These are phyloP conservation scores for Chrysanthemum seticuspe DNA, from an alignment of 129 eudicot genomes.

Conservation along the genomic window DNA sequence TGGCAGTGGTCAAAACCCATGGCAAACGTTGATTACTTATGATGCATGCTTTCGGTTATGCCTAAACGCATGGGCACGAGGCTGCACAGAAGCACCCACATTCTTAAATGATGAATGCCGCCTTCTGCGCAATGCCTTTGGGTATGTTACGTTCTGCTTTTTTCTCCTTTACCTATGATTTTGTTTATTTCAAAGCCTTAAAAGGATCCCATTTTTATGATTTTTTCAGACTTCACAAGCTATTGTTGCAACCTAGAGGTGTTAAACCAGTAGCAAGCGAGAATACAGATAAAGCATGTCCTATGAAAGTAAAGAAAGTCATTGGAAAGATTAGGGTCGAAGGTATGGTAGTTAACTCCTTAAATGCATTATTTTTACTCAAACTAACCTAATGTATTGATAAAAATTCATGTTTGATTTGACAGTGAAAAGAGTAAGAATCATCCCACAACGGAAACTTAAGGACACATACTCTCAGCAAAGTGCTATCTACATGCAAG, in stretches of 20 bases:
- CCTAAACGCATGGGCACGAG: conserved; percentile 84
- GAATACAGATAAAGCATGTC: conserved; percentile 52
- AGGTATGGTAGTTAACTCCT: conserved; percentile 43
- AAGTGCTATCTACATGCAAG: conserved; percentile 77
- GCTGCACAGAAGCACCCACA: conserved; percentile 85
- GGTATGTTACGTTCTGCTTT: conserved; percentile 46
- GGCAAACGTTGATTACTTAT: conserved; percentile 81
- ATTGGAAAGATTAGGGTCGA: conserved; percentile 89
- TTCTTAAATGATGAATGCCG: conserved; percentile 81
- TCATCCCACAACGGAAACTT: conserved; percentile 77
- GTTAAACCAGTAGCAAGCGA: conserved; percentile 45
- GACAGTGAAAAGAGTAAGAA: conserved; percentile 81
- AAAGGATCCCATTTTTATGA: background rate
- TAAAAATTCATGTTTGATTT: conserved; percentile 13
- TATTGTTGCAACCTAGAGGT: conserved; percentile 84
- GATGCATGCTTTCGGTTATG: conserved; percentile 94
- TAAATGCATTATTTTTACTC: background rate
- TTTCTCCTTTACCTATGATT: background rate
- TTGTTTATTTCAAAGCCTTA: conserved; percentile 4
- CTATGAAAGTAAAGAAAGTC: conserved; percentile 59
- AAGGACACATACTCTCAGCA: conserved; percentile 74
- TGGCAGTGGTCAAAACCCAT: conserved; percentile 83
- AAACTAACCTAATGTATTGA: background rate
- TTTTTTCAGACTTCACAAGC: conserved; percentile 58
- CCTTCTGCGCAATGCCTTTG: conserved; percentile 79